Conservation (phyloP, 2,329 filamentous ascomycete genomes). For the Allantophomopsis cytisporea region DNA sequence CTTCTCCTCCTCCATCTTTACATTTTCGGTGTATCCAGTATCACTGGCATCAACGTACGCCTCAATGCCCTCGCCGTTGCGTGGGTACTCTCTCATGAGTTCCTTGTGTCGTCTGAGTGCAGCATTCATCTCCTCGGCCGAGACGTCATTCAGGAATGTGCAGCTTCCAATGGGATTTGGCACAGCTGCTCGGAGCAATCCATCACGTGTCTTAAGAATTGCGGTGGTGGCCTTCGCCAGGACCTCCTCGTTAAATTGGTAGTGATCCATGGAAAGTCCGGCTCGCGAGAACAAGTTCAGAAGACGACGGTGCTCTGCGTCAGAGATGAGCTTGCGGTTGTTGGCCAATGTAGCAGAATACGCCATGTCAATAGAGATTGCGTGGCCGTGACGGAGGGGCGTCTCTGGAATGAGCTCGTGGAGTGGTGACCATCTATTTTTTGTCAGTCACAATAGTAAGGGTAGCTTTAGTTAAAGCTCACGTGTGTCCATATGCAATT, state of each 20-base stretch:
- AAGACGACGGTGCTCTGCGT: constrained; percentile 45
- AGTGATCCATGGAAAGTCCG: constrained; percentile 59
- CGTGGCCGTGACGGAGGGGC: constrained; percentile 58
- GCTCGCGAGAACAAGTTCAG: constrained; percentile 57
- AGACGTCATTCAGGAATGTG: constrained; percentile 55
- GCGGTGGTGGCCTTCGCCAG: constrained; percentile 53
- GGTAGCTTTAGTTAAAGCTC: constrained; percentile 11
- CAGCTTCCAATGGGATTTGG: constrained; percentile 55
- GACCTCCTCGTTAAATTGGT: constrained; percentile 50
- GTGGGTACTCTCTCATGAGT: constrained; percentile 46
- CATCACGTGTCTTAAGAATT: constrained; percentile 59
- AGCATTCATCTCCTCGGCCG: constrained; percentile 43
- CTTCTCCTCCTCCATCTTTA: constrained; percentile 12
- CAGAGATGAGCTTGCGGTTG: constrained; percentile 42
- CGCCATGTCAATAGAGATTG: constrained; percentile 66
- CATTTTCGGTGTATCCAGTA: constrained; percentile 36
- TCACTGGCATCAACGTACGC: constrained; percentile 58
- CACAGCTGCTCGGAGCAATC: constrained; percentile 52
- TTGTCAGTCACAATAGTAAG: constrained; percentile 2
- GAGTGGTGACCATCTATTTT: constrained; percentile 49
- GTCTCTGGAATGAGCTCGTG: constrained; percentile 57
- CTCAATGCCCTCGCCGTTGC: constrained; percentile 51
- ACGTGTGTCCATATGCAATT: constrained; percentile 63
- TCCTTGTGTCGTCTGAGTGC: constrained; percentile 51
- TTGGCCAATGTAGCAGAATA: constrained; percentile 58